phyloP scores from a whole-genome alignment of 1,284 basidiomycete genomes.

The Ceratobasidium sp. region DNA sequence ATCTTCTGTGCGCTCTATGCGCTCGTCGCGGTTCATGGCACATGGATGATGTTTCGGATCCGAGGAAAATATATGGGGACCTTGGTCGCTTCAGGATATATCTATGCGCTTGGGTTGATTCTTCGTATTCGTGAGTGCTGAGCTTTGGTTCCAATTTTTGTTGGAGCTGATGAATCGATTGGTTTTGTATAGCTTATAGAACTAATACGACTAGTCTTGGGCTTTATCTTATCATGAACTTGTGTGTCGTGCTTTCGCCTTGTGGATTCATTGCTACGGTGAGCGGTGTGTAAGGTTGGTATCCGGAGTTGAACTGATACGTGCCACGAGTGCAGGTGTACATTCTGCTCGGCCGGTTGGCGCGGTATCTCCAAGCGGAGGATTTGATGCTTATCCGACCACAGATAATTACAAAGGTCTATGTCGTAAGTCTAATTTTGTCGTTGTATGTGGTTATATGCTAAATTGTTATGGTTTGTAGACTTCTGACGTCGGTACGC shows the following conservation, averaged over 20 bases:
- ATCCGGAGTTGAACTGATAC: background rate
- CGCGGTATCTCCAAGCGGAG: slow-evolving; percentile 16
- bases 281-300: no score
- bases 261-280: slow-evolving; percentile 37
- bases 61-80: slow-evolving; percentile 34
- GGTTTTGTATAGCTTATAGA: slow-evolving; percentile 5
- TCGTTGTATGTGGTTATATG: background rate
- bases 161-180: no score
- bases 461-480: background rate
- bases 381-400: slow-evolving; percentile 24
- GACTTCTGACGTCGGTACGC: slow-evolving; percentile 28
- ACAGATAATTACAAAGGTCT: background rate
- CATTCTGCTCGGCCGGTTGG: slow-evolving; percentile 18
- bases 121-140: slow-evolving; percentile 28
- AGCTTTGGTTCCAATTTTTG: no score
- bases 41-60: background rate
- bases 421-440: background rate
- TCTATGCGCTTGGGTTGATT: slow-evolving; percentile 26
- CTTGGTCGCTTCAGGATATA: slow-evolving; percentile 3
- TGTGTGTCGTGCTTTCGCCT: slow-evolving; percentile 19
- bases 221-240: slow-evolving; percentile 30
- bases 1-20: background rate
- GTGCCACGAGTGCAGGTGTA: slow-evolving; percentile 3
- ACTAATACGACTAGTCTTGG: slow-evolving; percentile 8
- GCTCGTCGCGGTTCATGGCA: slow-evolving; percentile 1